Evolutionary conservation across 495 filamentous ascomycete species (phyloP).

Genomic region (Tuber magnatum): DNA sequence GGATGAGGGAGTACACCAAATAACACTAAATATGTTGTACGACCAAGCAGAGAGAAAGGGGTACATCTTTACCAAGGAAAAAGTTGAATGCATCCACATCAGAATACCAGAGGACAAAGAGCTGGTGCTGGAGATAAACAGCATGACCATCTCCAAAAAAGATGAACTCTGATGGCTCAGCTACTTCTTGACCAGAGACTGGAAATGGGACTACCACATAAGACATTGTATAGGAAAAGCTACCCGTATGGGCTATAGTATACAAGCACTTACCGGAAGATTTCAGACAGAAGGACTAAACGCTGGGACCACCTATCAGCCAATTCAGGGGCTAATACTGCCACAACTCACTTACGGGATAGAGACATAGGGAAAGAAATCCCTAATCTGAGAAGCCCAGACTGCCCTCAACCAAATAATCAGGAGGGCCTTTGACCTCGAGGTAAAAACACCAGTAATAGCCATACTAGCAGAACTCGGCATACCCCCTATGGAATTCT

Average conservation of each 20-base stretch:
- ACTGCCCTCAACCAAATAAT: not conserved
- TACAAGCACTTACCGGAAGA: too few species aligned
- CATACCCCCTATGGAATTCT: not conserved
- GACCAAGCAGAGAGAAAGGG: too few species aligned
- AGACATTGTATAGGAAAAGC: not conserved
- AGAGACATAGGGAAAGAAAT: not conserved
- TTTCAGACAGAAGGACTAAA: not conserved
- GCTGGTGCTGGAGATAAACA: fast-evolving
- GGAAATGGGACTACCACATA: not conserved
- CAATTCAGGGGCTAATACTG: not conserved
- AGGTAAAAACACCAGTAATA: not conserved
- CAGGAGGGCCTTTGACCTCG: not conserved
- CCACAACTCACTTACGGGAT: not conserved
- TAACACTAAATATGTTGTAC: too few species aligned
- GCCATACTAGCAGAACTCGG: not conserved
- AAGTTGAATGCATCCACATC: too few species aligned
- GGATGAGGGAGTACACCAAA: not conserved
- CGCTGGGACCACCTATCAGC: not conserved
- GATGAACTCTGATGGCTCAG: not conserved
- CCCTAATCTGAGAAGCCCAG: not conserved
- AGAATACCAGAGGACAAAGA: not conserved
- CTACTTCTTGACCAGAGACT: not conserved
- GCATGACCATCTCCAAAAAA: fast-evolving
- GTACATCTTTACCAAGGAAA: too few species aligned
- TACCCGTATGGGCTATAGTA: too few species aligned